Evolutionary conservation across 768 basidiomycete species (phyloP), one percentile per base, ranked within the genome.

Genomic region (Astraeus odoratus): DNA sequence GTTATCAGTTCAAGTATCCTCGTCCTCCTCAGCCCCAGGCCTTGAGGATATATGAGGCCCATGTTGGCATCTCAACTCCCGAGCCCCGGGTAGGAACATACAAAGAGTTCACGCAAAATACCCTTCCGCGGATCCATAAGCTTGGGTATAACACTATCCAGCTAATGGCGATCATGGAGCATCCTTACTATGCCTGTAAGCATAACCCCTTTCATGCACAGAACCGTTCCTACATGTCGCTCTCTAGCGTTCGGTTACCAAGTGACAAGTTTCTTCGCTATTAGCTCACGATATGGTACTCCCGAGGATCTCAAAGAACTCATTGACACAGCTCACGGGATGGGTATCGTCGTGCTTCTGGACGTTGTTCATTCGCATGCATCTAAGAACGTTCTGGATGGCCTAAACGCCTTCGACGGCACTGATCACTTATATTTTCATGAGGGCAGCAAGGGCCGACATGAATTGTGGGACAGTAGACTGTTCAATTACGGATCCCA

Each of bases 301-400:
- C 96, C 95, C 2, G 96, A 99, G 60, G 92, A 98, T 25, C 78
- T 99, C 51, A 95, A 89, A 65, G 89, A 94, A 57, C 79, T 99
- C 27, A 76, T 99, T 50, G 96, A 99, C 64, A 89, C 85, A 18
- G 96, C 96, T 0, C 96, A 99, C 58, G 83, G 81, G 25, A 76
- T 97, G 76, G 95, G 93, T 6, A 67, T 99, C 47, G 85, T 86
- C 2, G 90, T 99, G 31, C 81, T 99, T 38, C 81, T 99, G 39
- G 96, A 99, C 57, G 79, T 99, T 42, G 95, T 99, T 0, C 96
- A 99, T 67, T 96, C 92, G 15, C 96, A 99, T 67, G 95, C 96
- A 3, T 93, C 86, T 74, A 99, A 97, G 69, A 99, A 99, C 58
- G 83, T 95, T 29, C 73, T 92, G 35, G 96, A 99, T 57, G 96